Evolutionary conservation across 2,329 filamentous ascomycete genomes (phyloP), one percentile per base, ranked within the genome.

Genomic region (Aspergillus transmontanensis): DNA sequence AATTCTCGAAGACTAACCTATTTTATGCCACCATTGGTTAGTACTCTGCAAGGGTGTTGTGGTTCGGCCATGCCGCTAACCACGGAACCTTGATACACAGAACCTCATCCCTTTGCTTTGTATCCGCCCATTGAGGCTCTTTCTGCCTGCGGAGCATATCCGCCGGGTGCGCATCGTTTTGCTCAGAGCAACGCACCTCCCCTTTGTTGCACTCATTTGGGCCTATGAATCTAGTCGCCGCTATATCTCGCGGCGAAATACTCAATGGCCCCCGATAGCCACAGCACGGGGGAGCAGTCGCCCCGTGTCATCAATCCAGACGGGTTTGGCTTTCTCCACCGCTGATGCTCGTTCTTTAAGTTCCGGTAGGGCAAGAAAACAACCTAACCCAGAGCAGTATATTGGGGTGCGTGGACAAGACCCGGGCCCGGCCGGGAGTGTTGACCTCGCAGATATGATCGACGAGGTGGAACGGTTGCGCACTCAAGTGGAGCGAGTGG

Each of bases 41-140:
- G 78, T 76, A 28, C 34, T 45, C 34, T 45, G 39, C 26, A 32
- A 39, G 26, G 21, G 16, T 43, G 34, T 57, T 39, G 36, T 34
- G 34, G 46, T 51, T 32, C 55, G 45, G 16, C 19, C 41, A 28
- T 28, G 59, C 32, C 26, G 36, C 66, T 68, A 61, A 71, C 58
- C 59, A 45, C 11, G 26, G 55, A 26, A n/a, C 19, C 23, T 10
- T 28, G 41, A 56, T 51, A 28, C 32, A 62, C 68, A 87, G 85
- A 89, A 89, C 69, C 79, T 89, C 57, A 83, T 89, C 58, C 84
- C 86, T 23, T 78, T 88, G 46, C 73, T 86, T 30, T 77, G 79
- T 66, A 80, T 88, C 64, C 84, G 86, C 58, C 86, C 86, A 32
- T 77, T 89, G 68, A 80, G 86, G 70, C 79, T 88, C 59, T 76